Percentiles rank a stretch among this genome's conserved stretches.
These are phyloP conservation scores for Biscogniauxia marginata DNA, from an alignment of 2,329 filamentous ascomycete genomes.

Conservation along the genomic window DNA sequence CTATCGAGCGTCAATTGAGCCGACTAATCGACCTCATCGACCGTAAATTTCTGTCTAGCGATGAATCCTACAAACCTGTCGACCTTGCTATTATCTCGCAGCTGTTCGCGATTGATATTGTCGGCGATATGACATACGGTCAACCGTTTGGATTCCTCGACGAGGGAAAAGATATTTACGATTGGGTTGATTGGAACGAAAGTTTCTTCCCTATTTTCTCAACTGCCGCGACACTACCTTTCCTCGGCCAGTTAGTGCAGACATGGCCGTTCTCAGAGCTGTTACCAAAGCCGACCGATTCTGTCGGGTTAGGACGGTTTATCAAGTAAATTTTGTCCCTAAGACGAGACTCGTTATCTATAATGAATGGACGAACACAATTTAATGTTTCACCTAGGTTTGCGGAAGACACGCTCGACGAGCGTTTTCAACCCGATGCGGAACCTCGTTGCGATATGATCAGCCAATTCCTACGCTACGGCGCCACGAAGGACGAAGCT, in stretches of 20 bases:
- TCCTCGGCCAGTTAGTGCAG: conserved; percentile 11
- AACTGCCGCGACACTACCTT: conserved; percentile 13
- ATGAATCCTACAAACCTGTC: conserved; percentile 19
- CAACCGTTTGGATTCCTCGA: conserved; percentile 36
- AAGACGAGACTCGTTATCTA: neutral
- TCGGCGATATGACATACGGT: conserved; percentile 35
- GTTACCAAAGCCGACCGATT: conserved; percentile 12
- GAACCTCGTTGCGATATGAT: conserved; percentile 14
- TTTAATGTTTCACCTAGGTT: conserved; percentile 2
- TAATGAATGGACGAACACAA: neutral
- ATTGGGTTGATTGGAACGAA: conserved; percentile 18
- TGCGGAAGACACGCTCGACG: conserved; percentile 12
- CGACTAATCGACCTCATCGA: conserved; percentile 29
- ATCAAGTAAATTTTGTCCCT: conserved; percentile 4
- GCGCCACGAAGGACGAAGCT: conserved; percentile 11
- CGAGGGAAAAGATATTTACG: conserved; percentile 31
- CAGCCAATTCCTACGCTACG: conserved; percentile 8
- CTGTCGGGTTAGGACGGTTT: conserved; percentile 12
- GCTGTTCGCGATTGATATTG: conserved; percentile 36
- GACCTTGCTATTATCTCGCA: conserved; percentile 41
- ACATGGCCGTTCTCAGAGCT: conserved; percentile 15
- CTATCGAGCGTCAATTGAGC: conserved; percentile 27
- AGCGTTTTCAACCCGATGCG: conserved; percentile 6
- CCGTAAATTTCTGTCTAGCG: conserved; percentile 9
- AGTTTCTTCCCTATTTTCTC: conserved; percentile 15